Conservation (phyloP, 2,329 filamentous ascomycete genomes). For the Aspergillus piperis region DNA sequence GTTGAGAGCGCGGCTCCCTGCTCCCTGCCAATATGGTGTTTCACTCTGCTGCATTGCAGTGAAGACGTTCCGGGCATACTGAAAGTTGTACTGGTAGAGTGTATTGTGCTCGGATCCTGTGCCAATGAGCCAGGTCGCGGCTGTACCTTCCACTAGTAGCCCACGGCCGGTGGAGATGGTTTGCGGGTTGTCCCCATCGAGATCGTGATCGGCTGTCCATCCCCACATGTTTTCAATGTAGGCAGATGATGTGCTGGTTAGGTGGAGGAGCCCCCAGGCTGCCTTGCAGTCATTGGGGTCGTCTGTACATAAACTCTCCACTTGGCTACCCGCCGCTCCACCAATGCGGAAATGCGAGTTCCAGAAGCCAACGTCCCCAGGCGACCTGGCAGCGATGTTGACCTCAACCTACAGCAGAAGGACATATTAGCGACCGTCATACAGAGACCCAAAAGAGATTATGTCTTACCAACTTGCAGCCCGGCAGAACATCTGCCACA, state of each 20-base stretch:
- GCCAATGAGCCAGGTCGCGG: slow-evolving; percentile 49
- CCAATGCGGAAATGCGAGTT: slow-evolving; percentile 51
- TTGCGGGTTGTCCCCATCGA: slow-evolving; percentile 41
- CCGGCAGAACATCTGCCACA: slow-evolving; percentile 49
- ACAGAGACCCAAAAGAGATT: neutral
- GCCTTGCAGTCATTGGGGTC: slow-evolving; percentile 47
- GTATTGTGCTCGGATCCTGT: slow-evolving; percentile 51
- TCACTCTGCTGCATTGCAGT: slow-evolving; percentile 38
- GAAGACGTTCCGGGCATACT: slow-evolving; percentile 45
- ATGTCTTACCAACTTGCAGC: slow-evolving; percentile 38
- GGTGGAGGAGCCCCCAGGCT: slow-evolving; percentile 53
- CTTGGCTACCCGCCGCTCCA: slow-evolving; percentile 45
- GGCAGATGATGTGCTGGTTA: slow-evolving; percentile 47
- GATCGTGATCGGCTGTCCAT: slow-evolving; percentile 53
- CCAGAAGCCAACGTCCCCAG: slow-evolving; percentile 56
- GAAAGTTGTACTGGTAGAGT: slow-evolving; percentile 52
- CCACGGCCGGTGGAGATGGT: slow-evolving; percentile 44
- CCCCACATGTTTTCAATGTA: slow-evolving; percentile 58
- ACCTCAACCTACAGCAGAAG: slow-evolving; percentile 42
- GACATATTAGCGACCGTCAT: neutral
- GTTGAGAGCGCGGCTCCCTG: slow-evolving; percentile 14
- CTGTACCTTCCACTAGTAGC: slow-evolving; percentile 43
- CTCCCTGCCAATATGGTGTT: slow-evolving; percentile 37
- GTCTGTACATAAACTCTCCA: slow-evolving; percentile 40
- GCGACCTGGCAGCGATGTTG: slow-evolving; percentile 50